Evolutionary conservation across 2,329 filamentous ascomycete genomes (phyloP), one percentile per base, ranked within the genome.

Genomic region (Xylariaceae sp.): DNA sequence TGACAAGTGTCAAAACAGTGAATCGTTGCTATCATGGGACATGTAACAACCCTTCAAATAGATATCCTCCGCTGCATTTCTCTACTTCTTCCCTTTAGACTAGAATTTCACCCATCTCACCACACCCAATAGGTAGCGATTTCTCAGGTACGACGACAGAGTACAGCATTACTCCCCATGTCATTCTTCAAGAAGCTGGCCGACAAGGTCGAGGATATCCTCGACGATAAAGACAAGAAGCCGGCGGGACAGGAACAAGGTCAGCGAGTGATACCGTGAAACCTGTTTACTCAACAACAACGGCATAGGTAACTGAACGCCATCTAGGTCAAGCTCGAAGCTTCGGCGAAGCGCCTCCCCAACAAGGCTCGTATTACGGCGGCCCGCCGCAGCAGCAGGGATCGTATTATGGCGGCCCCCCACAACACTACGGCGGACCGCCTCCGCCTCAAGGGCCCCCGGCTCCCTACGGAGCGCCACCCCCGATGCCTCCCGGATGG

Each of bases 101-200:
- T 37, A 16, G 32, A 37, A 4, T 3, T 37, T 37, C 14, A 37
- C 14, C 32, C 14, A 37, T 37, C 6, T 37, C 32, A 37, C 14
- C 7, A n/a, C n/a, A n/a, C 32, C 14, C 14, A 16, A 37, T 7
- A n/a, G n/a, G n/a, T n/a, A 37, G 7, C 32, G 14, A 37, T 37
- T 37, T 12, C 32, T 32, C 26, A 26, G 16, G n/a, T 20, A 19
- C 14, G 32, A 40, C 20, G 20, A 51, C n/a, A n/a, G 7, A 45
- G 7, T 14, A 40, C n/a, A 20, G 14, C 19, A 42, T 40, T n/a
- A 5, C 18, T 50, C 26, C 52, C 23, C 41, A 64, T 64, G 61
- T 62, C 61, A 3, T 62, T 64, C 54, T 57, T 64, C 51, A 59
- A 59, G 51, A 62, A 61, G 20, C 50, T 64, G 20, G 50, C 48